Base-by-base conservation (phyloP, 441 rosid genomes). In the Eutrema salsugineum region DNA sequence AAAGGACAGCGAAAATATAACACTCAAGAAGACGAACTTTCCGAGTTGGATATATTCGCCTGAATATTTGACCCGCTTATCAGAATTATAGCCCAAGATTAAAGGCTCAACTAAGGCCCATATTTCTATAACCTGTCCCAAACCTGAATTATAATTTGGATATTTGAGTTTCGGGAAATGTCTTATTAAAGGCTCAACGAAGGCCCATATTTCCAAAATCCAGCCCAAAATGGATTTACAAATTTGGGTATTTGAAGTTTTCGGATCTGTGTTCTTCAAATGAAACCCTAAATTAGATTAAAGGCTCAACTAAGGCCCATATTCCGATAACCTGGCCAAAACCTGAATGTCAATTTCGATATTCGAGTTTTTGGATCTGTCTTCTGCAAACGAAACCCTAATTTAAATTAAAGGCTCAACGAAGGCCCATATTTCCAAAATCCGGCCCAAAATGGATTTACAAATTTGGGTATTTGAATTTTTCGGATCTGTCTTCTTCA, bases 21-120 rank as follows among this genome's bases (percentile, higher is more conserved):
- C 46, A 57, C 19, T 27, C 73, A 40, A n/a, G 44, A 22, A 66
- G 76, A 66, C 51, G 60, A 56, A 11, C 62, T 47, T 56, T 12
- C 55, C 75, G 75, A 71, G 79, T 63, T 75, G 27, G n/a, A 15
- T 36, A 6, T 19, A 33, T 32, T 38, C 32, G 47, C 59, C 72
- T 11, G 55, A 35, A 40, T 59, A 51, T 6, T 38, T 48, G 47
- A 36, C 57, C 62, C 30, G 38, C 3, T 66, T 19, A 16, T 30
- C 10, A 53, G 3, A 20, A n/a, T 10, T 9, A 49, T 9, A 20
- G 14, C 27, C n/a, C 30, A 3, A 6, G 8, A 40, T 3, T 28
- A 46, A 17, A 11, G 32, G 68, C 56, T 42, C 56, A 63, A 0
- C 8, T 4, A 65, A 38, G 66, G 67, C 70, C 49, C 35, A 12